A percentile compares a stretch with the other conserved stretches of the same genome.
These are phyloP conservation scores for Trametes gibbosa DNA, from an alignment of 768 basidiomycete genomes.

Conservation along the genomic window DNA sequence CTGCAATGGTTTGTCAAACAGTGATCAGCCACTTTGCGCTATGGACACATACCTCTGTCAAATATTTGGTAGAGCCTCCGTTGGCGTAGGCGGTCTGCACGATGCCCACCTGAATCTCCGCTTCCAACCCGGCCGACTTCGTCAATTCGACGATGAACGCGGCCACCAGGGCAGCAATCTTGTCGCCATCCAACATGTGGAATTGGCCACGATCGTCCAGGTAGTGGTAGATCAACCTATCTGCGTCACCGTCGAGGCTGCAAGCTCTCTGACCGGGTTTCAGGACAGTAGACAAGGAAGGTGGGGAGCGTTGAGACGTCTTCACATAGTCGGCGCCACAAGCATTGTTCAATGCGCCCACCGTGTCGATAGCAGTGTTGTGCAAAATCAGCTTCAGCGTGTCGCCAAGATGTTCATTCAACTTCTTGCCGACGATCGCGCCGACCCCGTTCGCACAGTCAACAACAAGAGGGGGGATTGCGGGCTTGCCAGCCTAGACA, in stretches of 20 bases:
- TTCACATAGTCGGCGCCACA: constrained; percentile 99
- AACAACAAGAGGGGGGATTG: constrained; percentile 62
- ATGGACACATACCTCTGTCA: constrained; percentile 59
- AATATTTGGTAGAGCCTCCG: constrained; percentile 92
- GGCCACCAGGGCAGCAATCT: constrained; percentile 92
- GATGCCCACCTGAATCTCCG: constrained; percentile 80
- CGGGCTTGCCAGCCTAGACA: constrained; percentile 55
- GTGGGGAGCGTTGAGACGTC: constrained; percentile 84
- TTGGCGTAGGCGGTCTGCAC: constrained; percentile 99
- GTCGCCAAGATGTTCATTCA: constrained; percentile 58
- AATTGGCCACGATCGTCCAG: constrained; percentile 75
- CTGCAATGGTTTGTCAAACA: constrained; percentile 37
- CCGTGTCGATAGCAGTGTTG: constrained; percentile 62
- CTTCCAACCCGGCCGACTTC: constrained; percentile 77
- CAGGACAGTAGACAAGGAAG: constrained; percentile 61
- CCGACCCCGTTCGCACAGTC: constrained; percentile 99
- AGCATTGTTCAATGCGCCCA: constrained; percentile 75
- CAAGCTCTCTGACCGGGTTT: constrained; percentile 79
- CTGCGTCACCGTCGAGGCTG: constrained; percentile 96
- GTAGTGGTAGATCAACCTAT: constrained; percentile 95
- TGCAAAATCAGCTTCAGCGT: constrained; percentile 62
- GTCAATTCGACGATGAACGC: constrained; percentile 91
- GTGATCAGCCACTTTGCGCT: not conserved
- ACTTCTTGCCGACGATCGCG: constrained; percentile 60
- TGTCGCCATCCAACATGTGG: constrained; percentile 95